Evolutionary conservation across 2,329 filamentous ascomycete species (phyloP), one percentile per base, ranked within the genome.

Genomic region (Calonectria pauciramosa): DNA sequence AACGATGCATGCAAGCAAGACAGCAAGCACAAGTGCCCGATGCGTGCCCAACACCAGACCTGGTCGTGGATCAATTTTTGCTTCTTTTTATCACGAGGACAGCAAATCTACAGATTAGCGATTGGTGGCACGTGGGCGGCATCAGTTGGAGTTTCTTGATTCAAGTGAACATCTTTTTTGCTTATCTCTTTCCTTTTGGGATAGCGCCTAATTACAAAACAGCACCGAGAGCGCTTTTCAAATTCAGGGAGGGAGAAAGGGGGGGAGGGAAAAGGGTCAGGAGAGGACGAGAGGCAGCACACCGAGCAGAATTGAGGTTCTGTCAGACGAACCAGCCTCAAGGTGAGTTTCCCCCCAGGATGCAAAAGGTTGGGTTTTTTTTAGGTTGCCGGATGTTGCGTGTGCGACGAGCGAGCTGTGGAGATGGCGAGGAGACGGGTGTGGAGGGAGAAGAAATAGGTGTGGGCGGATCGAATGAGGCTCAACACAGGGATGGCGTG

Each of bases 191-290:
- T 78, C 66, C 59, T 38, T 74, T 75, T 73, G 70, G 78, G 70
- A 72, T 59, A 74, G 76, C 80, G 79, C 76, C 76, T 80, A 79
- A 81, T 80, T 81, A 81, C 78, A 81, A 80, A 77, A 81, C 63
- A 81, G 74, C 79, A 78, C 65, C 72, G 51, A 76, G 68, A 76
- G 78, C 80, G 79, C 78, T 75, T 63, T 81, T 81, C 77, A 81
- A 77, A 80, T 81, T 80, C 72, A 60, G 66, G 70, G 54, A 47
- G 30, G 63, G 52, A 20, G 51, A 71, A 51, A 52, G 20, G 49
- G 63, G 60, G 34, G 23, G 26, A 41, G 23, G 23, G 16, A 38
- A 51, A 44, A 52, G 59, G 51, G 67, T 41, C 56, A 41, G 49
- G 36, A 56, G 38, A 69, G 67, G 52, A 44, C 36, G 30, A 49